Evolutionary conservation across 805 yeast genomes (phyloP), one percentile per base, ranked within the genome.

Genomic region (Metschnikowia vanudenii): DNA sequence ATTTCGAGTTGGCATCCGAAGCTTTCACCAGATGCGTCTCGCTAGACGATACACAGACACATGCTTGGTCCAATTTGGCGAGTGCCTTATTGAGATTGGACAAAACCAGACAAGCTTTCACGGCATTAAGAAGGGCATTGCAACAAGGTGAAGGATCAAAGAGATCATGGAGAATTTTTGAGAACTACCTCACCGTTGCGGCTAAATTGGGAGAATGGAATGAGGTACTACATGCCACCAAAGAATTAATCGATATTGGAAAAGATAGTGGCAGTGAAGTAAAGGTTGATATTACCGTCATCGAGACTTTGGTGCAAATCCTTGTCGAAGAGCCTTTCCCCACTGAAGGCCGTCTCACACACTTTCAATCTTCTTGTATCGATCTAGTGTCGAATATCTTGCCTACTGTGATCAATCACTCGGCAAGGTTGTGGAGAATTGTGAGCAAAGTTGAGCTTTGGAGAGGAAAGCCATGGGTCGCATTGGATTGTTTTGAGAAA

Each of bases 1-100:
- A 84, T 55, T 87, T 77, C 68, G 85, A 82, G 19, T 65, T 86
- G 37, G 96, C 97, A 0, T 83, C 96, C 0, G 95, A 88, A 60
- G 97, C 97, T 0, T 91, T 94, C 62, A 84, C 96, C 0, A 75
- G 97, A 58, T 89, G 97, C 68, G 91, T 90, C 28, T 73, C 96
- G 0, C 62, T 91, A 32, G 96, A 90, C 62, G 96, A 87, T 19
- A 76, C 83, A 0, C 89, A 82, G 58, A 74, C 91, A 1, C 81
- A 81, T 60, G 81, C 96, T 2, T 94, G 99, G 99, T 83, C 96
- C 10, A 94, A 94, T 60, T 74, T 94, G 56, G 89, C 96, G 4
- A 82, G 94, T 10, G 83, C 97, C 0, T 74, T 88, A 45, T 67
- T 90, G 33, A 78, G 78, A 51, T 60, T 78, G 43, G 83, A 78